Base-by-base conservation (phyloP, 2,329 filamentous ascomycete genomes). In the Rhexocercosporidium sp. region DNA sequence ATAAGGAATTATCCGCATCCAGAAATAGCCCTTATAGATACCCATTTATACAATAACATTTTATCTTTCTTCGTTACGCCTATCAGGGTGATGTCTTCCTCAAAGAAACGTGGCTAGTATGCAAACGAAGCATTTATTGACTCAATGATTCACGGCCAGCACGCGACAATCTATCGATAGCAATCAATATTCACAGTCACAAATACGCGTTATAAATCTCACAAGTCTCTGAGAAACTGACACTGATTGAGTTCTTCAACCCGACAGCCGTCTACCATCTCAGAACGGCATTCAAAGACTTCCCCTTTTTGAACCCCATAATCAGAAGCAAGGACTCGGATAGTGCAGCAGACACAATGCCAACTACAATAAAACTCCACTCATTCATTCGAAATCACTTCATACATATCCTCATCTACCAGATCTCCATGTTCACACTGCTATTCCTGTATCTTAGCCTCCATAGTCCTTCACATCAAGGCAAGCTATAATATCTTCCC, bases 321-420 rank as follows among this genome's bases (percentile, higher is more conserved):
- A 37, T 11, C 8, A 11, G 12, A 9, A 37, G 34, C 34, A 37
- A 37, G 8, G 9, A 37, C 34, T 11, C 34, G 34, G 2, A 6
- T 11, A 37, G 34, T 31, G 9, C 4, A 31, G 22, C 20, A 3
- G 7, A 47, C 46, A 57, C 39, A 39, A 57, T 57, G 53, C 29
- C 34, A 37, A 25, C 53, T n/a, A 57, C 27, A 20, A 57, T 22
- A 11, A 18, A 39, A 27, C 29, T 57, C 1, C 53, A 31, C 2
- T 22, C 53, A 1, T 41, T 59, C 20, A 3, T 59, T n/a, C 34
- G 22, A 5, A 41, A 44, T 18, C 56, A 59, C 20, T 22, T 16
- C 12, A 25, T 29, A 3, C 34, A 59, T 59, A 44, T 59, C 37
- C 34, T 59, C 14, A 22, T 59, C 39, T 59, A 59, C 37, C 56